phyloP scores from a whole-genome alignment of 495 filamentous ascomycete genomes.

The Penicillium riverlandense region DNA sequence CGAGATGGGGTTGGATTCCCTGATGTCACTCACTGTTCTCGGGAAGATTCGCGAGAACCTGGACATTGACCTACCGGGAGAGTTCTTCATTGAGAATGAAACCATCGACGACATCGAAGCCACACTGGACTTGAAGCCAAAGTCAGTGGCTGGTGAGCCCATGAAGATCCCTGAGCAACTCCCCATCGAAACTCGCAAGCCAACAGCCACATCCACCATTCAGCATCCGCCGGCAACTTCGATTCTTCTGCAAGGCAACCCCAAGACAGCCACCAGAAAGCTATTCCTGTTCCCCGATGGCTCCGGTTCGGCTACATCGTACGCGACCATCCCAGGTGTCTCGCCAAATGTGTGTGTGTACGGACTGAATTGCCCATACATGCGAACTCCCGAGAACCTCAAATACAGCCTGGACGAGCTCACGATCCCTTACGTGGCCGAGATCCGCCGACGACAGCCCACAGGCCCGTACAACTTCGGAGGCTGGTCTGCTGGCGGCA shows the following conservation, averaged over 20 bases:
- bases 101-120: constrained; percentile 51
- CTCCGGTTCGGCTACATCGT: constrained; percentile 49
- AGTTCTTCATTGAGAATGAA: constrained; percentile 52
- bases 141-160: constrained; percentile 17
- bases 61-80: constrained; percentile 43
- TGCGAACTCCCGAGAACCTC: constrained; percentile 52
- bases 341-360: constrained; percentile 49
- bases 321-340: constrained; percentile 51
- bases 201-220: constrained; percentile 7
- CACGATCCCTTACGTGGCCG: constrained; percentile 51
- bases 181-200: constrained; percentile 8
- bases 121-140: constrained; percentile 31
- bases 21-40: constrained; percentile 44
- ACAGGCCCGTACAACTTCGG: constrained; percentile 63
- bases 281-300: constrained; percentile 47
- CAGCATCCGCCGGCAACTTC: constrained; percentile 41
- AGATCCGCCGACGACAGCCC: constrained; percentile 67
- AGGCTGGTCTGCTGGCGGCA: constrained; percentile 82
- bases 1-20: constrained; percentile 46
- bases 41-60: constrained; percentile 49
- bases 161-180: constrained; percentile 15
- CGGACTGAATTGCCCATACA: constrained; percentile 61
- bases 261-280: constrained; percentile 32
- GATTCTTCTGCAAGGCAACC: constrained; percentile 42
- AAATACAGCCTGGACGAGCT: constrained; percentile 49